A percentile compares a stretch with the other conserved stretches of the same genome.
Conservation (phyloP, 345 rosid genomes). For the Ceriops decandra region DNA sequence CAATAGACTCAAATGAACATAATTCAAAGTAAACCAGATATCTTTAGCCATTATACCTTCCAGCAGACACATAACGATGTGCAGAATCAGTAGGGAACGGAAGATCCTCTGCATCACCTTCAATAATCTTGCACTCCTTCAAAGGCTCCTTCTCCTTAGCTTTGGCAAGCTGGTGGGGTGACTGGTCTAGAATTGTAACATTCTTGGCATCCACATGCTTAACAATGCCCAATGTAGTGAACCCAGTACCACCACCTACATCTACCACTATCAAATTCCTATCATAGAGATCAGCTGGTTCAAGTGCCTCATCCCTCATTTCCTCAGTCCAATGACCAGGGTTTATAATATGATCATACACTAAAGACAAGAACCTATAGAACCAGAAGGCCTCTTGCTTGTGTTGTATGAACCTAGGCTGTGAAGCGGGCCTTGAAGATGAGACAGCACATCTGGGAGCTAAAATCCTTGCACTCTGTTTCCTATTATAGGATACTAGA, state of each 20-base stretch:
- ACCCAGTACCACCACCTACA: slow-evolving; percentile 45
- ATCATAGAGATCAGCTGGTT: slow-evolving; percentile 33
- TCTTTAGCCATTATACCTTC: slow-evolving; percentile 22
- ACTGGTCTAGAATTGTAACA: slow-evolving; percentile 39
- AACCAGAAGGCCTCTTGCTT: slow-evolving; percentile 42
- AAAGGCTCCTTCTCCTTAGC: slow-evolving; percentile 40
- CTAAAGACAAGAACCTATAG: slow-evolving; percentile 35
- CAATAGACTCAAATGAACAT: neutral
- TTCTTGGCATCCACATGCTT: slow-evolving; percentile 44
- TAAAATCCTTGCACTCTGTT: slow-evolving; percentile 11
- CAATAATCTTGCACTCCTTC: slow-evolving; percentile 36
- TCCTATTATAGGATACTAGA: slow-evolving; percentile 1
- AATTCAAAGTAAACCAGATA: neutral
- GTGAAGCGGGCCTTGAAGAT: slow-evolving; percentile 37
- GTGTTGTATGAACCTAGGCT: slow-evolving; percentile 40
- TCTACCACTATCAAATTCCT: slow-evolving; percentile 34
- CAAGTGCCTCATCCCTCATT: slow-evolving; percentile 39
- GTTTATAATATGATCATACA: slow-evolving; percentile 37
- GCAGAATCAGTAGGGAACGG: slow-evolving; percentile 37
- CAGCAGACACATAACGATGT: slow-evolving; percentile 36
- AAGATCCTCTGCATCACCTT: slow-evolving; percentile 40
- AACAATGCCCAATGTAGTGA: slow-evolving; percentile 41
- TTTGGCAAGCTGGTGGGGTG: slow-evolving; percentile 44
- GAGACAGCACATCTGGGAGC: slow-evolving; percentile 25
- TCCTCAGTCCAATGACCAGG: slow-evolving; percentile 42